Evolutionary conservation across 2,329 filamentous ascomycete genomes (phyloP), one percentile per base, ranked within the genome.

Genomic region (Exophiala sp.): DNA sequence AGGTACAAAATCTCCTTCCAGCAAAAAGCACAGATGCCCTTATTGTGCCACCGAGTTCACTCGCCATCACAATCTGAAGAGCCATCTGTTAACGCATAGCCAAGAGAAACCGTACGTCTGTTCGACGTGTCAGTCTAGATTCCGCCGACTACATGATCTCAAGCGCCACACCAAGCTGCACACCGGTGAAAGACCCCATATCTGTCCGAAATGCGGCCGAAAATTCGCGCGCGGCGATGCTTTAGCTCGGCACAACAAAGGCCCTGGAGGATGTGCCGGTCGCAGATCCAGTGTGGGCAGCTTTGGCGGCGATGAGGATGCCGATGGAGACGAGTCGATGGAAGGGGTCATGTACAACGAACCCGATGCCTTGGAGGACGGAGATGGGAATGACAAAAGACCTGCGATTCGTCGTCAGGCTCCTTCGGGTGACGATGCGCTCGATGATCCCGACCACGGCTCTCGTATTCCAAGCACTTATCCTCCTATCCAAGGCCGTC

Each of bases 61-160:
- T 22, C 82, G 93, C 38, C 93, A 97, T 65, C 93, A 97, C 66
- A 97, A 98, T 63, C 79, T 97, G 22, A 98, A 97, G 72, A 96
- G 89, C 60, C 93, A 98, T 71, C 78, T 98, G 50, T 80, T 98
- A 65, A 97, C 93, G 0, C 93, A 97, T 68, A 96, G 90, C 63
- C 91, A 98, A 74, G 93, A 98, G 68, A 98, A 98, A 70, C 93
- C 93, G 0, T 98, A 93, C 64, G 81, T 93, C 22, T 98, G 93
- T 65, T 83, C 88, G 55, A 88, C 87, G n/a, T 98, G 93, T 66
- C 81, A 91, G 61, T 87, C 93, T 68, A 83, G 91, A 45, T 98
- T 98, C 69, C 81, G 93, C 48, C 82, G 93, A 57, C 75, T 97
- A 44, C 93, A 98, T 65, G 93, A 98, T 64, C 71, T 98, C 58